Evolutionary conservation across 257 asterid species (phyloP), one percentile per base, ranked within the genome.

Genomic region (Handroanthus guayacan): DNA sequence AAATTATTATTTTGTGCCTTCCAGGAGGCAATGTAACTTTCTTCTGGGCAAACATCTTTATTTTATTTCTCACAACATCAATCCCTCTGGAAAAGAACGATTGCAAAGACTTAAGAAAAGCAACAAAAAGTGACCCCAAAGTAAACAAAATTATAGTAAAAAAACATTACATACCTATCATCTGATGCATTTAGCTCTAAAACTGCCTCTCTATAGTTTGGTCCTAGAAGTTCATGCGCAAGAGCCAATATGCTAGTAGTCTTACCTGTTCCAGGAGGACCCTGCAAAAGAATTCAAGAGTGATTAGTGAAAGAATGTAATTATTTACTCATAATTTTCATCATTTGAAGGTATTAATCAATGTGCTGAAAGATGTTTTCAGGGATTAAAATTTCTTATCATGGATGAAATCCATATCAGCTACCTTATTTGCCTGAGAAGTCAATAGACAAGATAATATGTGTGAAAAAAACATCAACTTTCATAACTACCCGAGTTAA

Each of bases 261-360:
- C 87, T 95, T 93, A 54, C 99, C 98, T 31, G 98, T 95, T 78
- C 99, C 99, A 47, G 98, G 98, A 63, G 98, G 97, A 58, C 98
- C 99, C 98, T 93, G 78, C 61, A 74, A 44, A 50, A 62, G 45
- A 36, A 81, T 55, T 56, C 66, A 75, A 68, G 37, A 69, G 74
- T 65, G 47, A 11, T 47, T 2, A 18, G 25, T 25, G 38, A 9
- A 34, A 60, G 11, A n/a, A 25, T 56, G 50, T 41, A 41, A 41
- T 41, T 41, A 5, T 41, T 48, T 48, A 4, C 5, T 48, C 16
- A 48, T 48, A 25, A 4, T 48, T 9, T 48, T 31, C 31, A 38
- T 38, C 34, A 11, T 63, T 13, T 0, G 12, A 48, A 10, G 14
- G 51, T 3, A 41, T 41, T 8, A 25, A 25, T 25, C 31, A 25